Evolutionary conservation across 805 yeast species (phyloP), one percentile per base, ranked within the genome.

Genomic region (Lipomyces kockii): DNA sequence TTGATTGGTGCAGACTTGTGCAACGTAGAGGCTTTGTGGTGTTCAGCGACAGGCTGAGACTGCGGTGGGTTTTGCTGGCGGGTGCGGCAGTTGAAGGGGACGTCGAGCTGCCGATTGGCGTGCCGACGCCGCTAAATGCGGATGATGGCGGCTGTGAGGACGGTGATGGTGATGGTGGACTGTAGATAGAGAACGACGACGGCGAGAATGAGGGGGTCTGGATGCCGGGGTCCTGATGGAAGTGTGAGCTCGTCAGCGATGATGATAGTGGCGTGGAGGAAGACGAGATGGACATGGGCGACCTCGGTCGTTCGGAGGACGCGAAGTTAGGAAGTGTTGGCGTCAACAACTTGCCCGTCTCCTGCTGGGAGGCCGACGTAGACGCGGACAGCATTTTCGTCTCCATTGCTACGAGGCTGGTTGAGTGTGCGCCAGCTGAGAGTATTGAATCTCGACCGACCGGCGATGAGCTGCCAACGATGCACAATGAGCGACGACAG

Each of bases 1-100:
- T 61, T 43, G 63, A 61, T 14, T 61, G 63, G 17, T 61, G 63
- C 12, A 61, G 62, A 25, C 63, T 61, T 17, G 63, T 61, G 37
- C 63, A 61, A 9, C 63, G 34, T 37, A 61, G 34, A 14, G 63
- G 63, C 52, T 61, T 61, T 17, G 60, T 29, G 35, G 54, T 49
- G 43, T 43, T 61, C n/a, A 61, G 14, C 6, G 63, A 61, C 11
- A 61, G 49, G 3, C 63, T 52, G 5, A 34, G 62, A 7, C 63
- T 22, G 22, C 61, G 49, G 17, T 52, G 27, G 34, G 55, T 2
- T 25, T 25, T 52, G 32, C 17, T 52, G 34, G 27, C 32, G 17
- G 34, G 8, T 14, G 55, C 34, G n/a, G 55, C 22, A 17, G n/a
- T 17, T 52, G 27, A 29, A 12, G 34, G 25, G 55, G 34, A 14